phyloP scores from a whole-genome alignment of 495 filamentous ascomycete species.

The Lasiosphaeriaceae sp. region DNA sequence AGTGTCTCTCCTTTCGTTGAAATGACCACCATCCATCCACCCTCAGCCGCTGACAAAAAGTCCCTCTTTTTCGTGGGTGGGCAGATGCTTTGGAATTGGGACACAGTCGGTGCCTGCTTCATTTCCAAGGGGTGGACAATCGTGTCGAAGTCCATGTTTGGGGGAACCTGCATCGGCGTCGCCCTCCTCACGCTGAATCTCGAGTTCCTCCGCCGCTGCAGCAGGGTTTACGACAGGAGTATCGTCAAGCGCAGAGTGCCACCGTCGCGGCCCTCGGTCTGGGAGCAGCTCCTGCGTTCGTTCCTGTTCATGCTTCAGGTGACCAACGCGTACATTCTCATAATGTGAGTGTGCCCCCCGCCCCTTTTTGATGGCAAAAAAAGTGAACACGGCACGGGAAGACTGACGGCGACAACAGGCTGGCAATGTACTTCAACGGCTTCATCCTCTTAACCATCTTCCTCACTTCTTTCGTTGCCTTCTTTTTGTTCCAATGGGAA shows the following conservation, averaged over 20 bases:
- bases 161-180: constrained; percentile 62
- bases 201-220: constrained; percentile 54
- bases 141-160: constrained; percentile 56
- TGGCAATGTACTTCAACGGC: constrained; percentile 62
- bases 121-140: constrained; percentile 60
- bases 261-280: constrained; percentile 38
- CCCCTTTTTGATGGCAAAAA: neutral
- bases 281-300: constrained; percentile 56
- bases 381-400: neutral
- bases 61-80: too few relatives aligned
- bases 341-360: constrained; percentile 36
- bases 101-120: constrained; percentile 65
- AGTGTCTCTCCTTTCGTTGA: too few relatives aligned
- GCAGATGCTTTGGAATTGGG: constrained; percentile 72
- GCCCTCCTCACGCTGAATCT: constrained; percentile 57
- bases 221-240: constrained; percentile 54
- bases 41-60: too few relatives aligned
- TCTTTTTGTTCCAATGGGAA: constrained; percentile 61
- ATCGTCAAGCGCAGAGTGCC: constrained; percentile 37
- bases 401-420: constrained; percentile 7
- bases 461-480: constrained; percentile 58
- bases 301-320: constrained; percentile 59
- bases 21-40: too few relatives aligned
- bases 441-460: constrained; percentile 62
- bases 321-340: constrained; percentile 61